Evolutionary conservation across 2,329 filamentous ascomycete genomes (phyloP), one percentile per base, ranked within the genome.

Genomic region (Delphinella strobiligena): DNA sequence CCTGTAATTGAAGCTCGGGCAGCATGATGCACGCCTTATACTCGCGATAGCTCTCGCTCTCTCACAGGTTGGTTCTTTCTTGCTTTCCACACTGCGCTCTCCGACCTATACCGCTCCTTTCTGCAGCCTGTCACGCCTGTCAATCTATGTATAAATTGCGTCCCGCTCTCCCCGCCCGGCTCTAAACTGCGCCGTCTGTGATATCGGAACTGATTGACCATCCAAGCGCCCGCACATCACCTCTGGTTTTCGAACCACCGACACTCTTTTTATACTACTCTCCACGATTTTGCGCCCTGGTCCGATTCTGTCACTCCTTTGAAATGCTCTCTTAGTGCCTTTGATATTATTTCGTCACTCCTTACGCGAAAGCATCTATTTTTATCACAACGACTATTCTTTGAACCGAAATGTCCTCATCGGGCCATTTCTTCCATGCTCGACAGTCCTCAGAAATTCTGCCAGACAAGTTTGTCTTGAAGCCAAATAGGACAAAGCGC

Each of bases 401-500:
- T 40, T 18, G 30, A 40, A 40, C 37, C 19, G 35, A 32, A 18
- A 46, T 46, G 45, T 42, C 45, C 34, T 17, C 41, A 7, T 27
- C 22, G 22, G 38, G 38, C 15, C 31, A 27, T 22, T 36, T 46
- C 29, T 46, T 46, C 36, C 39, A 40, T 14, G 33, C 45, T 16
- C 40, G 45, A 34, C 30, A 37, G n/a, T 40, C 45, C 15, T 35
- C 42, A 14, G 45, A 46, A 31, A 34, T 44, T 19, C 27, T 29
- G 12, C 39, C 43, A 7, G 45, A 46, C 22, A 31, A 40, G 32
- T 36, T 36, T 19, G 35, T 31, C 8, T 18, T 46, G n/a, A 41
- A 40, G 24, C 34, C 43, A 29, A 41, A 41, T 24, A 34, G 39
- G 16, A 34, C 40, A 12, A 43, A 40, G 18, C 42, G 46, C 31